phyloP scores from a whole-genome alignment of 495 filamentous ascomycete genomes.

The Aspergillus carlsbadensis region DNA sequence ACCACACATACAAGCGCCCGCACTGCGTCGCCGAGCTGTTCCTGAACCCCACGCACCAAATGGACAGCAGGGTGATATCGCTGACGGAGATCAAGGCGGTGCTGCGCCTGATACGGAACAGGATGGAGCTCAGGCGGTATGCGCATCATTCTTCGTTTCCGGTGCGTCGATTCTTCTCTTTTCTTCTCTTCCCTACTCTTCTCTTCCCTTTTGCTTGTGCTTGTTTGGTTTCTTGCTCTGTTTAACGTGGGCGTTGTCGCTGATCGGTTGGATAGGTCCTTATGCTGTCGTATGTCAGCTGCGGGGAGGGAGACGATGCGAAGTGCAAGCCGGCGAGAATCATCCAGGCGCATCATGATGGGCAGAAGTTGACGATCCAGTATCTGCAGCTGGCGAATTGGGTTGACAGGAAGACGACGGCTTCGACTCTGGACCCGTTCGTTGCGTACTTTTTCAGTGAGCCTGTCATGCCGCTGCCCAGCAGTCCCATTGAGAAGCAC shows the following conservation, averaged over 20 bases:
- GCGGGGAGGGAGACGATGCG: neutral
- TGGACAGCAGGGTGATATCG: neutral
- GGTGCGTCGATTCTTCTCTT: constrained; percentile 1
- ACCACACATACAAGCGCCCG: neutral
- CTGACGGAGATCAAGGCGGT: constrained; percentile 10
- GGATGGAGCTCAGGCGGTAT: constrained; percentile 6
- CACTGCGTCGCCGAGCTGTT: constrained; percentile 5
- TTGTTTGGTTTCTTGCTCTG: too few species aligned
- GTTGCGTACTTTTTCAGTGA: constrained; percentile 14
- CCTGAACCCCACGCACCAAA: neutral
- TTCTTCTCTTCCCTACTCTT: neutral
- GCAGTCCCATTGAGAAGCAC: neutral
- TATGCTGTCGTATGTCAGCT: constrained; percentile 12
- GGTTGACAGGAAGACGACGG: neutral
- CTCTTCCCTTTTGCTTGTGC: neutral
- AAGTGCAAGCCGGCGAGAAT: constrained; percentile 7
- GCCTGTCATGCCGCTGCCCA: neutral
- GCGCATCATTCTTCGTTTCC: constrained; percentile 3
- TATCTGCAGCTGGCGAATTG: constrained; percentile 3
- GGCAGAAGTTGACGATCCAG: constrained; percentile 12
- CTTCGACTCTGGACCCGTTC: constrained; percentile 1
- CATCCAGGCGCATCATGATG: constrained; percentile 16
- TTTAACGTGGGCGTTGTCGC: too few species aligned
- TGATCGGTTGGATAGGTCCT: too few species aligned
- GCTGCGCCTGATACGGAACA: constrained; percentile 8